Evolutionary conservation across 2,329 filamentous ascomycete species (phyloP), one percentile per base, ranked within the genome.

Genomic region (Hypomyces rosellus): DNA sequence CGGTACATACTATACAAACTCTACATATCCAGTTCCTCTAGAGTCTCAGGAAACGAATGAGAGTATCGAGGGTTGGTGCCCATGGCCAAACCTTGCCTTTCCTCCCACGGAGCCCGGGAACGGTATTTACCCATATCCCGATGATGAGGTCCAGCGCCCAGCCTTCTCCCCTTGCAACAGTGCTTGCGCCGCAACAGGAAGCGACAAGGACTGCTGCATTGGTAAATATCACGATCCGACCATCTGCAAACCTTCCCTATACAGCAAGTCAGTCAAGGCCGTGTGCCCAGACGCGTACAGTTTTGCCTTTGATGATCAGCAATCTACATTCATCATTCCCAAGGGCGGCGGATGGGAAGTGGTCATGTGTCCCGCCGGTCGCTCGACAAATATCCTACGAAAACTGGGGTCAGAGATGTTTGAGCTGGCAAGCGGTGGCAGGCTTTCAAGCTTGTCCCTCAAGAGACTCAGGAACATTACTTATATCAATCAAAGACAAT

Each of bases 231-330:
- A 84, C 60, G 76, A 77, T 37, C 77, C 85, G 2, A 72, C 76
- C 20, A 73, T 74, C 45, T 93, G 88, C 70, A 72, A 75, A 52
- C 82, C 85, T 3, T 82, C 82, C 46, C 68, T 78, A 38, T 93
- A 91, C 69, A 83, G 84, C 57, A 78, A 73, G 52, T 74, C 74
- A 11, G 86, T 87, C 48, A 93, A 95, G 71, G 70, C 69, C 3
- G 77, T 92, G 12, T 95, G 89, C 63, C 88, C 89, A 1, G 89
- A 95, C 67, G 88, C 88, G 3, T 95, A 93, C 69, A 89, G 85
- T 61, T 95, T 80, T 64, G 84, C 86, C 46, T 81, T 80, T 65
- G 77, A 82, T 57, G 78, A 83, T 60, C 69, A 73, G 54, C 70
- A 71, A 30, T 80, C 76, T 14, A 84, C 81, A 0, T 85, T 84